These are phyloP conservation scores for Globisporangium polare DNA, from an alignment of 352 stramenopile species.

Conservation along the genomic window DNA sequence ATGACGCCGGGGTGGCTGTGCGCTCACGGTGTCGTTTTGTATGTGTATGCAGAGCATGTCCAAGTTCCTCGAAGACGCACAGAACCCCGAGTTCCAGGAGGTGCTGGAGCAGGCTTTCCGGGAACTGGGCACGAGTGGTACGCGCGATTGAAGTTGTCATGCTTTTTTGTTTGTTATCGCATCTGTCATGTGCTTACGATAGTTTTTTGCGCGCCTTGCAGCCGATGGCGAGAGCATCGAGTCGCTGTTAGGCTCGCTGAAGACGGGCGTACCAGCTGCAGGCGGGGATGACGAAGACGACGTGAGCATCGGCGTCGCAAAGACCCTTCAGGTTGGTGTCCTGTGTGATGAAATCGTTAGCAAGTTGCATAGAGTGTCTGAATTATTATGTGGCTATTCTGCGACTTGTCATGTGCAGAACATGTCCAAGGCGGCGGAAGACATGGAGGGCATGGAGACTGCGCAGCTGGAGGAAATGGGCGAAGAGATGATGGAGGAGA, in stretches of 20 bases:
- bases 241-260: conserved; percentile 62
- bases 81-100: conserved; percentile 85
- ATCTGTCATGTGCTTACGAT: conserved; percentile 3
- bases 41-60: conserved; percentile 58
- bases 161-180: background rate
- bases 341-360: conserved; percentile 2
- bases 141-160: background rate
- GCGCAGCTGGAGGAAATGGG: conserved; percentile 86
- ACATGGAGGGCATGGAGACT: conserved; percentile 82
- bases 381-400: background rate
- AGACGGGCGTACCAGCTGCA: conserved; percentile 9
- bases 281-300: conserved; percentile 53
- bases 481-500: conserved; percentile 95
- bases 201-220: conserved; percentile 16
- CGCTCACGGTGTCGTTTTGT: background rate
- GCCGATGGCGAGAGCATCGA: conserved; percentile 65
- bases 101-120: conserved; percentile 85
- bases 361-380: background rate
- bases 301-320: conserved; percentile 76
- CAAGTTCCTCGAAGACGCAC: conserved; percentile 82
- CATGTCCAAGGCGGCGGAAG: conserved; percentile 85
- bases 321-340: conserved; percentile 67
- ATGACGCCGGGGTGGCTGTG: background rate
- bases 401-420: conserved; percentile 36
- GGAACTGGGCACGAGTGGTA: conserved; percentile 71